phyloP scores from a whole-genome alignment of 1,139 yeast genomes.

The Candida dubliniensis region DNA sequence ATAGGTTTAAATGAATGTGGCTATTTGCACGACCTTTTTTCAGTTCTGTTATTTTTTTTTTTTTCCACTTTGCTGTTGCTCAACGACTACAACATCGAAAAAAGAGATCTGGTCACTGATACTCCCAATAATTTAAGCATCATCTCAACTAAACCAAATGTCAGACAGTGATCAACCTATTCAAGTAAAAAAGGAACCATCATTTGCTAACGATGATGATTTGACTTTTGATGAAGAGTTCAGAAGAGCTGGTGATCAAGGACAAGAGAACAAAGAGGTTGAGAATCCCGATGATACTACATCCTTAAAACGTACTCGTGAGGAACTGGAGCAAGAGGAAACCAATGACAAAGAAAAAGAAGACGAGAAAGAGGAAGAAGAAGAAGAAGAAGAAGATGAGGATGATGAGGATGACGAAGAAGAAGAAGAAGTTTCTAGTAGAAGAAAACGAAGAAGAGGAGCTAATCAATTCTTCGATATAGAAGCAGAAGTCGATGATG shows the following conservation, averaged over 20 bases:
- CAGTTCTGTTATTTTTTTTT: background rate
- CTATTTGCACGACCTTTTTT: constrained; percentile 1
- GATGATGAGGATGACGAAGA: constrained; percentile 59
- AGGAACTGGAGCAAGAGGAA: constrained; percentile 9
- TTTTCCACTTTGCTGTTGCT: background rate
- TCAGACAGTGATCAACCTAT: constrained; percentile 7
- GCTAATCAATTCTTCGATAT: constrained; percentile 95
- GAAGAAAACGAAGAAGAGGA: constrained; percentile 62
- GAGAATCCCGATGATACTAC: background rate
- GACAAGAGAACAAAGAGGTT: constrained; percentile 4
- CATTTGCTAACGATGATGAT: constrained; percentile 10
- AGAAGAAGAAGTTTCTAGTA: constrained; percentile 43
- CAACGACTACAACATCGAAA: background rate
- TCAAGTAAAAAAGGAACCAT: constrained; percentile 1
- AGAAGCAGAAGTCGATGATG: constrained; percentile 98
- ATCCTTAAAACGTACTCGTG: constrained; percentile 2
- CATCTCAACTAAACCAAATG: constrained; percentile 5
- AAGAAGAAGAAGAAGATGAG: constrained; percentile 61
- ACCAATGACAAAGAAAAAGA: constrained; percentile 6
- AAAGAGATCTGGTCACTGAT: background rate
- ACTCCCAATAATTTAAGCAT: background rate
- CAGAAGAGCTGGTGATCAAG: constrained; percentile 13
- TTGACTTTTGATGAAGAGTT: constrained; percentile 17
- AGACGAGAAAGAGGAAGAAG: constrained; percentile 25
- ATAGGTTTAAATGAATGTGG: background rate